These are phyloP conservation scores for Sclerotinia glacialis DNA, from an alignment of 2,329 filamentous ascomycete genomes.

Conservation along the genomic window DNA sequence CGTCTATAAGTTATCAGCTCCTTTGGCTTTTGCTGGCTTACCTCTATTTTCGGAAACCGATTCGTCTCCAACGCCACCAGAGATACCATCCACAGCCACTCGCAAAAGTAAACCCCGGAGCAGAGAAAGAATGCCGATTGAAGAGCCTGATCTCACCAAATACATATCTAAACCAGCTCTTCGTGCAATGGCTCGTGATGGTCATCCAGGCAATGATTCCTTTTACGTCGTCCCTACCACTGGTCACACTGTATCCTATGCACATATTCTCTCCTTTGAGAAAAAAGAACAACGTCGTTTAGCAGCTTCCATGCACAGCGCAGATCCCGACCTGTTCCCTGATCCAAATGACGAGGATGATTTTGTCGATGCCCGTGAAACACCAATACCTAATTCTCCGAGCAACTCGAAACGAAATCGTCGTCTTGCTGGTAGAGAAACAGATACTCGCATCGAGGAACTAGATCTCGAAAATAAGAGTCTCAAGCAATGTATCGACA, in stretches of 20 bases:
- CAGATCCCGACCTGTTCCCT: slow-evolving; percentile 40
- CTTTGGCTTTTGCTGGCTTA: slow-evolving; percentile 87
- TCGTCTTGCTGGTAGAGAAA: slow-evolving; percentile 37
- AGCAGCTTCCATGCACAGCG: slow-evolving; percentile 49
- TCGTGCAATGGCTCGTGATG: slow-evolving; percentile 69
- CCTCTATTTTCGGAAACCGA: slow-evolving; percentile 61
- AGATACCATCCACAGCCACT: slow-evolving; percentile 42
- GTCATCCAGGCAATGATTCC: slow-evolving; percentile 63
- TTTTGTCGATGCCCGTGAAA: slow-evolving; percentile 85
- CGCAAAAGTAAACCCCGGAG: slow-evolving; percentile 36
- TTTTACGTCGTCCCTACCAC: slow-evolving; percentile 95
- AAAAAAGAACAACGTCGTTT: slow-evolving; percentile 64
- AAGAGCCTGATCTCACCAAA: slow-evolving; percentile 73
- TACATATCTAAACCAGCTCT: slow-evolving; percentile 85
- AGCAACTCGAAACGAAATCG: slow-evolving; percentile 40
- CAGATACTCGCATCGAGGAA: slow-evolving; percentile 66
- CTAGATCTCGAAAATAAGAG: slow-evolving; percentile 83
- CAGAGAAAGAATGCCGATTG: slow-evolving; percentile 36
- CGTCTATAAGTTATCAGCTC: slow-evolving; percentile 84
- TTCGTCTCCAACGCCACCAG: slow-evolving; percentile 39
- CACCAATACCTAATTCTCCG: slow-evolving; percentile 45
- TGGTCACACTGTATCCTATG: slow-evolving; percentile 89
- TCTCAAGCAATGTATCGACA: slow-evolving; percentile 81
- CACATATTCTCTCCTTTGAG: slow-evolving; percentile 74
- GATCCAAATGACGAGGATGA: slow-evolving; percentile 71